A percentile compares a stretch with the other conserved stretches of the same genome.
Evolutionary conservation across 2,329 filamentous ascomycete species (phyloP).

Genomic region (Trichoderma simmonsii): DNA sequence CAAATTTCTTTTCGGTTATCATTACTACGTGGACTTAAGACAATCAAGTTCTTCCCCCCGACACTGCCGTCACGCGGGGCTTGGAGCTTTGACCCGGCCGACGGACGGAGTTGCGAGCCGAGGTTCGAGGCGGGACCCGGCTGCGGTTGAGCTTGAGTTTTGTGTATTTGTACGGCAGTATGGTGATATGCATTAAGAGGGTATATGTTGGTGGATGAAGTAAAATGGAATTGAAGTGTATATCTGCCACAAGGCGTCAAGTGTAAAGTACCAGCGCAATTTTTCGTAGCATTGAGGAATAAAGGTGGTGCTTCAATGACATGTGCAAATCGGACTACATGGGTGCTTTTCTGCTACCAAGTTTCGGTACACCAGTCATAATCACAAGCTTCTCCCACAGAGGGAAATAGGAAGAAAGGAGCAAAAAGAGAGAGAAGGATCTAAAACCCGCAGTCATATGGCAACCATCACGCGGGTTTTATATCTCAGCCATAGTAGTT

Average conservation of each 20-base stretch:
- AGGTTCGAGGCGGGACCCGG: slow-evolving; percentile 14
- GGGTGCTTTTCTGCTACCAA: neutral
- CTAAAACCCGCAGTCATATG: neutral
- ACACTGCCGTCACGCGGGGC: neutral
- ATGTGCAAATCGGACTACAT: neutral
- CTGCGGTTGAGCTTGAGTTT: neutral
- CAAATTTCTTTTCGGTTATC: neutral
- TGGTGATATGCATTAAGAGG: slow-evolving; percentile 1
- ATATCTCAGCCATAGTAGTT: neutral
- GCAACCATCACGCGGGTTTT: slow-evolving; percentile 3
- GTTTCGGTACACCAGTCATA: neutral
- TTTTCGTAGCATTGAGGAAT: neutral
- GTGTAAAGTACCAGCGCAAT: neutral
- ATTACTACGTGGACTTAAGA: neutral
- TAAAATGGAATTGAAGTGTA: neutral
- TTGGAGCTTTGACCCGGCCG: neutral
- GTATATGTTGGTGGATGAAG: neutral
- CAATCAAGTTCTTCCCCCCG: neutral
- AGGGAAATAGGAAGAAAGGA: neutral
- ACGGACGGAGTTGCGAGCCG: neutral
- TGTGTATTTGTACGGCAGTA: neutral
- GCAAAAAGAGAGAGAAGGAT: neutral
- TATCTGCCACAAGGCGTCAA: neutral
- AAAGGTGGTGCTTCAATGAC: neutral
- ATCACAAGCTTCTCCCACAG: neutral